Evolutionary conservation across 2,329 filamentous ascomycete genomes (phyloP).

Genomic region (Tolypocladium paradoxum): DNA sequence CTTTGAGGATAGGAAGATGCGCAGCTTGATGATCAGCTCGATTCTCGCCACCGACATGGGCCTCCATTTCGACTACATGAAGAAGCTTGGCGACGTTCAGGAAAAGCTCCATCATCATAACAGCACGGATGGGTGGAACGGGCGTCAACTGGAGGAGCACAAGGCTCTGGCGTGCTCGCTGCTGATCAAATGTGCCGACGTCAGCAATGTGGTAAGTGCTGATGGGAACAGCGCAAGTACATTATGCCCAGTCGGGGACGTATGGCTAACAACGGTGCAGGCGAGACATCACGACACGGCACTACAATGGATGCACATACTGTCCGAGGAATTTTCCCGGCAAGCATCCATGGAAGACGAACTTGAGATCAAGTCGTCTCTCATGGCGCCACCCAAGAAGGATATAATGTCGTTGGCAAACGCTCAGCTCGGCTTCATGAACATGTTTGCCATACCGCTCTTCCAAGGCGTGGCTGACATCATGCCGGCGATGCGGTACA

Average conservation of each 20-base stretch:
- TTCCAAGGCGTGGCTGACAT: constrained; percentile 83
- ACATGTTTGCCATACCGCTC: constrained; percentile 82
- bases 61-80: constrained; percentile 94
- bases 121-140: constrained; percentile 63
- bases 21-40: constrained; percentile 90
- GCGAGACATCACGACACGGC: constrained; percentile 76
- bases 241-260: too few species aligned
- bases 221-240: background rate
- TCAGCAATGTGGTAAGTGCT: constrained; percentile 83
- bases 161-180: constrained; percentile 77
- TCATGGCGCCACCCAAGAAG: constrained; percentile 76
- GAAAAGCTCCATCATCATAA: constrained; percentile 61
- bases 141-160: constrained; percentile 63
- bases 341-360: constrained; percentile 88
- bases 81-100: constrained; percentile 69
- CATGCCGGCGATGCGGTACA: constrained; percentile 75
- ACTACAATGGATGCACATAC: constrained; percentile 77
- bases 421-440: constrained; percentile 93
- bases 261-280: constrained; percentile 28
- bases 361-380: constrained; percentile 74
- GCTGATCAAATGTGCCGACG: constrained; percentile 95
- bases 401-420: constrained; percentile 74
- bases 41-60: constrained; percentile 98
- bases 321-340: constrained; percentile 92
- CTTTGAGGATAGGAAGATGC: constrained; percentile 69